A percentile compares a stretch with the other conserved stretches of the same genome.
phyloP scores from a whole-genome alignment of 2,329 filamentous ascomycete genomes.

The Alternaria sp. region DNA sequence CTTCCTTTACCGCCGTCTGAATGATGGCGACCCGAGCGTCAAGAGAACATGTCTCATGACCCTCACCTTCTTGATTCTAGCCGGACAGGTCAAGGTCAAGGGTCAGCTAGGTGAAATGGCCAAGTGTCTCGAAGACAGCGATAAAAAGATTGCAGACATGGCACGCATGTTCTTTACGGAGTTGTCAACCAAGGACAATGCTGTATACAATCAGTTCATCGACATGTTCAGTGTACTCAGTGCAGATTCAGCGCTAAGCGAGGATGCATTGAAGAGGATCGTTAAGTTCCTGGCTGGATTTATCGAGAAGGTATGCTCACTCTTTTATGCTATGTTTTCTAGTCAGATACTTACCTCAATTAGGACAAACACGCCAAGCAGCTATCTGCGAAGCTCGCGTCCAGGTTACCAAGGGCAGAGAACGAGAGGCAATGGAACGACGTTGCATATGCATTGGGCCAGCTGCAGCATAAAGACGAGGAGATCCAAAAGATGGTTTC shows the following conservation, averaged over 20 bases:
- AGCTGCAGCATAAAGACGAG: constrained; percentile 92
- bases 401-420: constrained; percentile 83
- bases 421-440: constrained; percentile 97
- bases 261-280: constrained; percentile 85
- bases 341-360: not conserved
- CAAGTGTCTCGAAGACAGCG: constrained; percentile 96
- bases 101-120: constrained; percentile 98
- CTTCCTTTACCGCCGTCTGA: constrained; percentile 92
- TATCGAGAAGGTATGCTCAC: constrained; percentile 82
- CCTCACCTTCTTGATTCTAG: constrained; percentile 93
- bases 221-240: constrained; percentile 97
- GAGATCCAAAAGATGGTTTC: constrained; percentile 80
- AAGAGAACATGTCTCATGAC: constrained; percentile 99
- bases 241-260: constrained; percentile 79
- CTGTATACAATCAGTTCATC: constrained; percentile 98
- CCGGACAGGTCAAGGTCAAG: constrained; percentile 99
- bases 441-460: constrained; percentile 87
- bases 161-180: constrained; percentile 99
- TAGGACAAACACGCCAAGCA: constrained; percentile 98
- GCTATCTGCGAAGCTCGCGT: constrained; percentile 89
- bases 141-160: constrained; percentile 91
- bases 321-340: not conserved
- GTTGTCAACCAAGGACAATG: constrained; percentile 96
- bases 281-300: constrained; percentile 94
- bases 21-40: constrained; percentile 85